Evolutionary conservation across 192 early-diverging fungal species (phyloP).

Genomic region (Polychytrium aggregatum): DNA sequence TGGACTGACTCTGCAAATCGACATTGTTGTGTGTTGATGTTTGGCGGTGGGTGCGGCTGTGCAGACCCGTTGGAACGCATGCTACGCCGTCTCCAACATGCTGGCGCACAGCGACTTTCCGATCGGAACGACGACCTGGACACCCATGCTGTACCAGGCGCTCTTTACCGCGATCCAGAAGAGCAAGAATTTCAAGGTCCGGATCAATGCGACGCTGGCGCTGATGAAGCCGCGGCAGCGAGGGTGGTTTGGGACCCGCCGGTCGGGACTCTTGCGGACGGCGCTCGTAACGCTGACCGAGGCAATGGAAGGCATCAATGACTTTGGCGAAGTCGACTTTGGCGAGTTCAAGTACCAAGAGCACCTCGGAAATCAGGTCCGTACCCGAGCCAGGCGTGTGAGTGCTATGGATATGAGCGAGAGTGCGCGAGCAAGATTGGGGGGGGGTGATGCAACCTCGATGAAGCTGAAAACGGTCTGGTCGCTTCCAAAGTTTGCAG

Average conservation of each 20-base stretch:
- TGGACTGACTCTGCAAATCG: too few relatives aligned
- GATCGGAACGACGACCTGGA: constrained; percentile 40
- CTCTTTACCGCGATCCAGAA: constrained; percentile 36
- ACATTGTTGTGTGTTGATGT: too few relatives aligned
- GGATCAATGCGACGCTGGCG: constrained; percentile 50
- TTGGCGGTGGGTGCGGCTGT: too few relatives aligned
- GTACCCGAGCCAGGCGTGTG: too few relatives aligned
- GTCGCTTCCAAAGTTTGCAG: too few relatives aligned
- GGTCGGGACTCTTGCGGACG: too few relatives aligned
- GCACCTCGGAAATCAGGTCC: constrained; percentile 19
- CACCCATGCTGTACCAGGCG: constrained; percentile 34
- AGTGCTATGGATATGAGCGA: too few relatives aligned
- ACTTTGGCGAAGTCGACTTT: constrained; percentile 19
- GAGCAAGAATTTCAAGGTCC: constrained; percentile 69
- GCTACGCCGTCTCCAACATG: constrained; percentile 57
- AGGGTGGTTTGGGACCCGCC: background rate
- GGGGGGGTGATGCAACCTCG: too few relatives aligned
- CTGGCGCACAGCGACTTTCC: constrained; percentile 41
- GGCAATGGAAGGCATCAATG: background rate
- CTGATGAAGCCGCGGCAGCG: constrained; percentile 3
- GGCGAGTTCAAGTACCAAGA: constrained; percentile 26
- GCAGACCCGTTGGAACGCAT: constrained; percentile 73
- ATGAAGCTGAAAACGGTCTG: too few relatives aligned
- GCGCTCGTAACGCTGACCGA: background rate
- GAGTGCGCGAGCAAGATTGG: too few relatives aligned